Conservation (phyloP, 1,284 basidiomycete species). For the Earliella scabrosa region DNA sequence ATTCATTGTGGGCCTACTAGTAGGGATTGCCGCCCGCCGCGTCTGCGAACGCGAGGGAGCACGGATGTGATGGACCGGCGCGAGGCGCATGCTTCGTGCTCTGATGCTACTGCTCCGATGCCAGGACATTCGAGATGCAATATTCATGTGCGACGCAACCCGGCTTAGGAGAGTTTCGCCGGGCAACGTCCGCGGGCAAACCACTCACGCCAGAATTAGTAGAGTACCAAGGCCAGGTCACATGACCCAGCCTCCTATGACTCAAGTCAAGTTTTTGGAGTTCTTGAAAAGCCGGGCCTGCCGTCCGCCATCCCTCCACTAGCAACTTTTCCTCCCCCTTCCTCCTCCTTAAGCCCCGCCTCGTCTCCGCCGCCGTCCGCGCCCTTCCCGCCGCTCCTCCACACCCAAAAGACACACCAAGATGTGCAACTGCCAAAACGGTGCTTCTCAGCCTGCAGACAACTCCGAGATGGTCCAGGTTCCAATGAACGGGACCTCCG, state of each 20-base stretch:
- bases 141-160: neutral
- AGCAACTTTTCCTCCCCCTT: constrained; percentile 8
- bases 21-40: too few species aligned
- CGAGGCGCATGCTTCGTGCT: too few species aligned
- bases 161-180: neutral
- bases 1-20: too few species aligned
- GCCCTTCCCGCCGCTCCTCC: neutral
- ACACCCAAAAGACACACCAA: constrained; percentile 23
- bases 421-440: constrained; percentile 74
- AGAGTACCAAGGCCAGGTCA: constrained; percentile 4
- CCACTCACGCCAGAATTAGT: neutral
- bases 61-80: too few species aligned
- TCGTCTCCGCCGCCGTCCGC: neutral
- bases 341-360: neutral
- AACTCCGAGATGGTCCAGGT: constrained; percentile 71
- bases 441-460: constrained; percentile 48
- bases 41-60: too few species aligned
- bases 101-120: too few species aligned
- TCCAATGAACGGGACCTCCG: constrained; percentile 42
- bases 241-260: constrained; percentile 22
- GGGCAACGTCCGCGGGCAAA: neutral
- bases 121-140: too few species aligned
- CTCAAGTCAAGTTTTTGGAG: constrained; percentile 25
- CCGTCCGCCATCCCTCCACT: constrained; percentile 1
- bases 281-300: constrained; percentile 19